A percentile compares a stretch with the other conserved stretches of the same genome.
phyloP scores from a whole-genome alignment of 495 filamentous ascomycete species.

The Cenococcum geophilum region DNA sequence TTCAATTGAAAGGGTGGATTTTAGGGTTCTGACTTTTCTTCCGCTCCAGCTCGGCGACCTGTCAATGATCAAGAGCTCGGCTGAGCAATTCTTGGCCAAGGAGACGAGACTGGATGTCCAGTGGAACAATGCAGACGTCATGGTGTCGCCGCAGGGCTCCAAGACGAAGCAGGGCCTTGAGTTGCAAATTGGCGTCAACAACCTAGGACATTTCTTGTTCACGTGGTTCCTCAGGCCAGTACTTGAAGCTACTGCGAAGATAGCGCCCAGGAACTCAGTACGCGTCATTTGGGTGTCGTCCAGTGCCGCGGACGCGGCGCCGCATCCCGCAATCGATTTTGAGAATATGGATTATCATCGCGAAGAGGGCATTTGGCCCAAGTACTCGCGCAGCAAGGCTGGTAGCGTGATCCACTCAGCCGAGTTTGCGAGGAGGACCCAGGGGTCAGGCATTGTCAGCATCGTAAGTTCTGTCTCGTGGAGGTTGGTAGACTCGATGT shows the following conservation, averaged over 20 bases:
- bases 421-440: neutral
- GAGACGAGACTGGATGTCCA: neutral
- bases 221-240: neutral
- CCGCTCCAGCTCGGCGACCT: neutral
- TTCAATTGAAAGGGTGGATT: too few relatives aligned
- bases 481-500: neutral
- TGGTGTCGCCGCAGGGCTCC: neutral
- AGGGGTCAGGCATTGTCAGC: slow-evolving; percentile 4
- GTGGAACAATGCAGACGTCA: neutral
- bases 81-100: neutral
- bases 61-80: neutral
- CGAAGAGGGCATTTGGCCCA: neutral
- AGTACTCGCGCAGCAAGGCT: slow-evolving; percentile 1
- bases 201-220: neutral
- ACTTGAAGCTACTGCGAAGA: neutral
- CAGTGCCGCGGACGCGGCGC: too few relatives aligned
- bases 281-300: neutral
- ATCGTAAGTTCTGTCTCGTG: neutral
- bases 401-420: neutral
- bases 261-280: neutral
- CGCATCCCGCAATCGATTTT: too few relatives aligned
- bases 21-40: too few relatives aligned
- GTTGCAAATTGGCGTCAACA: neutral
- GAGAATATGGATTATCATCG: neutral
- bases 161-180: neutral